Evolutionary conservation across 2,329 filamentous ascomycete species (phyloP), one percentile per base, ranked within the genome.

Genomic region (Scedosporium minutisporum): DNA sequence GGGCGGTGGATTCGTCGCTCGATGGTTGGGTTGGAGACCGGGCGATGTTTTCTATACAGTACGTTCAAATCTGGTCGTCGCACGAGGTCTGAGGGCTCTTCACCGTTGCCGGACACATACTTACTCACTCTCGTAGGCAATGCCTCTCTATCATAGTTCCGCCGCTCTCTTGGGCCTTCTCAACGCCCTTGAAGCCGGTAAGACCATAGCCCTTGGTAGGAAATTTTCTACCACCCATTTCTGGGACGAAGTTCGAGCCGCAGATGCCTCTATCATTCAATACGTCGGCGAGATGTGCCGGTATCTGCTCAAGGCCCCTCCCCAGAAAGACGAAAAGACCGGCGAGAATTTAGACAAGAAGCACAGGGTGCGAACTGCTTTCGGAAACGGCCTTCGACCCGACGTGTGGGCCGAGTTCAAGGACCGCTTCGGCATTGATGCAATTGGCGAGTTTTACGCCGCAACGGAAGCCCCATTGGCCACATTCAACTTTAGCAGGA

Each of bases 231-330:
- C 88, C 2, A 83, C 82, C 65, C 84, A 79, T 1, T 95, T 93
- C 74, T 95, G 90, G 88, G 77, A 83, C 16, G 89, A 93, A 62
- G 87, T 88, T 16, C 83, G 88, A n/a, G 81, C 82, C 55, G 83
- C 82, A 58, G 77, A 87, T 7, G 88, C 91, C 21, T 95, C 89
- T 1, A 80, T 87, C 3, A 87, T 96, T 65, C 91, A 96, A 71
- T 96, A 96, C 71, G 91, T 96, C 14, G 91, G 91, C 61, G 91
- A 96, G 73, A 93, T 90, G 0, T 88, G 91, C 66, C 87, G 91
- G 5, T 96, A 96, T 72, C 82, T 96, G 3, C 80, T 96, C 10
- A 81, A 88, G 0, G 84, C 86, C 0, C 83, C 88, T 2, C 78
- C 84, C 0, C 80, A 87, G 62, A 72, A 79, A 27, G 86, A 91